Percentiles rank a stretch among this genome's conserved stretches.
Conservation (phyloP, 2,329 filamentous ascomycete genomes). For the Sporothrix luriei region DNA sequence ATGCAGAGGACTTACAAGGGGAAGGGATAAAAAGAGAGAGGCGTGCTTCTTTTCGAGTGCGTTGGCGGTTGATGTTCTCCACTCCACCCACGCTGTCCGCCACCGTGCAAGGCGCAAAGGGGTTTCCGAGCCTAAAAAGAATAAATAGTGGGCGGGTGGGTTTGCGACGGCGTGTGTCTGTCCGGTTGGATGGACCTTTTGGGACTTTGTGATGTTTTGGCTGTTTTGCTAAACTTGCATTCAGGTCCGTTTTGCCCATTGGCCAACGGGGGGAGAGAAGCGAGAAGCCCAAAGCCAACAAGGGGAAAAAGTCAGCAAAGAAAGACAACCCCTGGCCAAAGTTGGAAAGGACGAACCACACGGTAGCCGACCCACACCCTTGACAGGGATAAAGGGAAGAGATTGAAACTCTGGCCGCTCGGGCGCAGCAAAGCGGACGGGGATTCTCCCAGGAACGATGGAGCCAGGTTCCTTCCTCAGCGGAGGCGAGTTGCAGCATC, state of each 20-base stretch:
- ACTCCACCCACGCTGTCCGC: slow-evolving; percentile 19
- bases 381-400: slow-evolving; percentile 1
- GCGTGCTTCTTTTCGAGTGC: slow-evolving; percentile 16
- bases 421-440: slow-evolving; percentile 18
- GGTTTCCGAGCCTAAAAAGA: slow-evolving; percentile 21
- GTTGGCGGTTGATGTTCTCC: slow-evolving; percentile 25
- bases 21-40: slow-evolving; percentile 22
- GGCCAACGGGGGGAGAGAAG: slow-evolving; percentile 19
- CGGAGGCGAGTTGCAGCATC: not conserved
- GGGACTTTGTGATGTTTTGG: not conserved
- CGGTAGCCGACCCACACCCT: slow-evolving; percentile 13
- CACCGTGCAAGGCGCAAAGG: slow-evolving; percentile 18
- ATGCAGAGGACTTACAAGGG: slow-evolving; percentile 20
- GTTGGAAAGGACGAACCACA: slow-evolving; percentile 25
- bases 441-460: slow-evolving; percentile 19
- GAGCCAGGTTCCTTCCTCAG: slow-evolving; percentile 17
- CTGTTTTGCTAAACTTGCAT: not conserved
- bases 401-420: slow-evolving; percentile 27
- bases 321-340: slow-evolving; percentile 28
- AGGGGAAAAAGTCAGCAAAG: slow-evolving; percentile 1
- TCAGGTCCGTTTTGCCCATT: slow-evolving; percentile 12
- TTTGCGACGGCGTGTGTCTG: slow-evolving; percentile 7
- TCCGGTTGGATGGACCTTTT: not conserved
- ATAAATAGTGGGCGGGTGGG: slow-evolving; percentile 8
- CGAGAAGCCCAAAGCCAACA: not conserved